Evolutionary conservation across 331 rosid genomes (phyloP).

Genomic region (Phaseolus coccineus): DNA sequence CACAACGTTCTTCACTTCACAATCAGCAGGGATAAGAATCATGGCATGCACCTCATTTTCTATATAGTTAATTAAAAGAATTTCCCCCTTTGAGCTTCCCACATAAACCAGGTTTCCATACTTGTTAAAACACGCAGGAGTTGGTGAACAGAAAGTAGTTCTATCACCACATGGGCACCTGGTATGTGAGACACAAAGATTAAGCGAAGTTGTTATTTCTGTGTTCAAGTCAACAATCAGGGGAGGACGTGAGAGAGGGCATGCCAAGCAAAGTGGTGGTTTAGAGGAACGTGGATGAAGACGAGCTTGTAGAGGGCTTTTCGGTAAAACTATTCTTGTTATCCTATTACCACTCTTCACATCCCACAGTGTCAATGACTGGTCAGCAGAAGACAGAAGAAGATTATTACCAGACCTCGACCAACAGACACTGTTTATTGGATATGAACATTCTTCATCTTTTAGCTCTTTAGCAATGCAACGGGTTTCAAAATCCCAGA

Average conservation of each 20-base stretch:
- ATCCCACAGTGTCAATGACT: constrained; percentile 6
- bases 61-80: background rate
- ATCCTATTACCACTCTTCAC: constrained; percentile 5
- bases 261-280: constrained; percentile 9
- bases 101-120: background rate
- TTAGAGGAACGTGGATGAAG: background rate
- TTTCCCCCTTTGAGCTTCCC: constrained; percentile 3
- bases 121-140: background rate
- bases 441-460: background rate
- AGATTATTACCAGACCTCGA: background rate
- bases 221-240: constrained; percentile 11
- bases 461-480: constrained; percentile 4
- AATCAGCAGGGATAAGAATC: background rate
- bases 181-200: background rate
- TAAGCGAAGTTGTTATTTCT: background rate
- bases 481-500: constrained; percentile 20
- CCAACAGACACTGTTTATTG: background rate
- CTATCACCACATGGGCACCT: background rate
- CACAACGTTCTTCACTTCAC: background rate
- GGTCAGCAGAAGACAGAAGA: background rate
- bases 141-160: background rate
- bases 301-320: background rate
- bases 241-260: constrained; percentile 7
- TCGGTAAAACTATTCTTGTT: background rate
- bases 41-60: background rate